Evolutionary conservation across 352 stramenopile genomes (phyloP), one percentile per base, ranked within the genome.

Genomic region (Globisporangium heterothallicum): DNA sequence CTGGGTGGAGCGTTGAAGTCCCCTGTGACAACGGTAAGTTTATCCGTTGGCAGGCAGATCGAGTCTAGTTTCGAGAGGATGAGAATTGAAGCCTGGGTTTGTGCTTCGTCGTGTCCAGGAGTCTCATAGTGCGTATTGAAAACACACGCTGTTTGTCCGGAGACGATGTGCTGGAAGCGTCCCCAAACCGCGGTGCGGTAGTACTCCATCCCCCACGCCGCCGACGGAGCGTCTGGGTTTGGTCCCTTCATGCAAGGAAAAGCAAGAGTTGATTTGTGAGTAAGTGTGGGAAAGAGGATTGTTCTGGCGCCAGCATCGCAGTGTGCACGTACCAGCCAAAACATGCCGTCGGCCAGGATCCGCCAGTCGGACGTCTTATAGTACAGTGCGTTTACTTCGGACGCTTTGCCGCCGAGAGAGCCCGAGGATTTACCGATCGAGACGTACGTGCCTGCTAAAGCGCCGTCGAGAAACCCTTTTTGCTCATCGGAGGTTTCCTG

Each of bases 71-170:
- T 66, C 21, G 71, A 49, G 30, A 86, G 60, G 42, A 92, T 80
- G 58, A 92, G 84, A 24, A 74, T 63, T 2, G 78, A 78, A 12
- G 63, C 77, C 34, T 90, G 65, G 24, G 68, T 69, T 61, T 92
- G 80, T 10, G 78, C 78, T 36, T 84, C 67, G 22, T 86, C 68
- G 21, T 92, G 86, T 5, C 81, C 81, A 14, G 75, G 78, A 2
- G 77, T 92, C 63, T 92, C 81, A 52, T 84, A 92, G 68, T 89
- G 81, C 48, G 81, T 90, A 58, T 92, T 92, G 42, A 90, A 54
- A 24, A 92, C 53, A 26, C 81, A 92, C 6, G 88, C 75, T 0
- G 74, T 86, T 9, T 73, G 54, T 18, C 77, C 74, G 2, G 70
- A 78, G 14, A 52, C 56, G 48, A 71, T 67, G 56, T 90, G 76